These are phyloP conservation scores for Aspergillus olivimuriae DNA, from an alignment of 495 filamentous ascomycete genomes.

Conservation along the genomic window DNA sequence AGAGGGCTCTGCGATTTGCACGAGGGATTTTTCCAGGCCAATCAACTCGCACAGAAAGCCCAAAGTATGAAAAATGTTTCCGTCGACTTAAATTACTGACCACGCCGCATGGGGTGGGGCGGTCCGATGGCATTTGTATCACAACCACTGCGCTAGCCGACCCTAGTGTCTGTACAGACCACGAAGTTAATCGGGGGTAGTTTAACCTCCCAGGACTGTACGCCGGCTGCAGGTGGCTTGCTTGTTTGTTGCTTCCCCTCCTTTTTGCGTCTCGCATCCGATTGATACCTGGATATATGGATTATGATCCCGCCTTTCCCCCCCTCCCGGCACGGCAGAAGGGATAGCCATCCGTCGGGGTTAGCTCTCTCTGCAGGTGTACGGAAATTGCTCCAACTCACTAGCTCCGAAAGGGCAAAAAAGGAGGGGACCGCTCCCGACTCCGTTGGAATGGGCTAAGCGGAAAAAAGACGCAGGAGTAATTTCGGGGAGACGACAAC, in stretches of 20 bases:
- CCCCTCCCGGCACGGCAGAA: too few species aligned
- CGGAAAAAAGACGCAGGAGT: too few species aligned
- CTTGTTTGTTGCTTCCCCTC: too few species aligned
- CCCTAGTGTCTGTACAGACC: not conserved
- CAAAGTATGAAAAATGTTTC: conserved; percentile 9
- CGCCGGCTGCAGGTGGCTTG: not conserved
- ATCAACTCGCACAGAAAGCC: conserved; percentile 8
- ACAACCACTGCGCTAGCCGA: not conserved
- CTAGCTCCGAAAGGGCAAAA: too few species aligned
- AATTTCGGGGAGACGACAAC: too few species aligned
- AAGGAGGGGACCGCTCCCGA: too few species aligned
- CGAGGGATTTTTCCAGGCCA: conserved; percentile 28
- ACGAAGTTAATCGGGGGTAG: not conserved
- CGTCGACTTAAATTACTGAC: conserved; percentile 10
- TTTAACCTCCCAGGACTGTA: not conserved
- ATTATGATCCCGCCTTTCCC: too few species aligned
- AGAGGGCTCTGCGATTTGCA: conserved; percentile 10
- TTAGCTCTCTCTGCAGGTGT: too few species aligned
- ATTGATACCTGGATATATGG: not conserved
- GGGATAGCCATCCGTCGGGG: too few species aligned
- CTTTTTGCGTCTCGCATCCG: too few species aligned
- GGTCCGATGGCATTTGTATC: conserved; percentile 1
- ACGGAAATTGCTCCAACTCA: too few species aligned
- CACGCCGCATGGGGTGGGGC: conserved; percentile 1
- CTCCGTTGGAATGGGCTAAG: too few species aligned